Base-by-base conservation (phyloP, 148 eudicot genomes). In the Drosera capensis region DNA sequence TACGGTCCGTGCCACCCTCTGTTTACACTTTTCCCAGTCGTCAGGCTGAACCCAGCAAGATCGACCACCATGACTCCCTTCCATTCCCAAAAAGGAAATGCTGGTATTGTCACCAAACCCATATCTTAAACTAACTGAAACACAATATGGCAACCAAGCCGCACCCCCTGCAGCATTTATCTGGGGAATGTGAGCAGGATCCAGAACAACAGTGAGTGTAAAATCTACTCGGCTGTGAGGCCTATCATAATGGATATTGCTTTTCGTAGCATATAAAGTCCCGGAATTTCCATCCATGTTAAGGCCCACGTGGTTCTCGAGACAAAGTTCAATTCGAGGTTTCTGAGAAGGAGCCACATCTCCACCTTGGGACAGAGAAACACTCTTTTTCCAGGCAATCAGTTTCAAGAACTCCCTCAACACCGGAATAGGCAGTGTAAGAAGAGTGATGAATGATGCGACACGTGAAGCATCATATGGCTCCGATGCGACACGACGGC, bases 391-490 rank as follows among this genome's bases (percentile, higher is more conserved):
- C 95, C 99, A 85, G 5, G 95, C 74, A 51, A 85, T 90, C 23
- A 90, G 94, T 57, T 81, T 90, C 66, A 90, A 47, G 46, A 90
- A 90, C 59, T 85, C 95, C 45, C 99, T 63, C 49, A 90, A 45
- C 26, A 90, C 99, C 0, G 86, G 68, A 42, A 90, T 90, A 40
- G 95, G 99, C 36, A 90, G 49, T n/a, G 99, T 90, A 16, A 90
- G 79, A 49, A 90, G 94, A 16, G 99, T 90, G 25, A 90, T 85
- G 62, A 90, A 90, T 24, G 99, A 90, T 50, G 99, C 99, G 45
- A 90, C 99, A 51, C 99, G 93, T 7, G 99, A 90, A 20, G 95
- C 99, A 54, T 90, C 99, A 12, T 90, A 90, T 1, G 99, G 99
- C 68, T 90, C 99, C 40, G 99, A 90, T 48, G 95, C 99, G 43